Percentiles rank a stretch among this genome's conserved stretches.
phyloP scores from a whole-genome alignment of 352 stramenopile genomes.

The Thalassiosira oceanica region DNA sequence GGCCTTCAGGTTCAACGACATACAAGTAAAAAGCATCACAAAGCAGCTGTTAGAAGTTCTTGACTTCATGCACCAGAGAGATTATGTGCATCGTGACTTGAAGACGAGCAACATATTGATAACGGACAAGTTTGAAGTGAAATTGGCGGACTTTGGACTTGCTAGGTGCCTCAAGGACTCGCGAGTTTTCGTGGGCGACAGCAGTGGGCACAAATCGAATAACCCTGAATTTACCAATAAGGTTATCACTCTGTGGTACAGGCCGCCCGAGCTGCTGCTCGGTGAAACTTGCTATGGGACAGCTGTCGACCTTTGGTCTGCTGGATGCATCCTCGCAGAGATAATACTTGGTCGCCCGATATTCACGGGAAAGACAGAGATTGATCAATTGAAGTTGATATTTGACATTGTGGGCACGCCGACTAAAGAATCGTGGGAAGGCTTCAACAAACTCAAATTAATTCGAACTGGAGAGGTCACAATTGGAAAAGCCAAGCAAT shows the following conservation, averaged over 20 bases:
- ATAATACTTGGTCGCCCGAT: constrained; percentile 88
- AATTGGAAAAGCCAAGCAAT: too few species aligned
- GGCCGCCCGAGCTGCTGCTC: constrained; percentile 97
- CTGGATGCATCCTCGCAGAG: constrained; percentile 97
- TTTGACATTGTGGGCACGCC: constrained; percentile 96
- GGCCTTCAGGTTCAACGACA: constrained; percentile 80
- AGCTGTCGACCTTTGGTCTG: constrained; percentile 98
- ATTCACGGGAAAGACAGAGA: constrained; percentile 94
- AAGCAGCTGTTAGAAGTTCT: constrained; percentile 63
- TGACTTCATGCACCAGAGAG: constrained; percentile 54
- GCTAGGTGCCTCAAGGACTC: constrained; percentile 22
- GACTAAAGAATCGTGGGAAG: too few species aligned
- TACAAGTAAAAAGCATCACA: constrained; percentile 71
- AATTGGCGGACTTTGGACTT: constrained; percentile 76
- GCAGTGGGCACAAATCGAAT: constrained; percentile 32
- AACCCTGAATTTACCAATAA: constrained; percentile 90
- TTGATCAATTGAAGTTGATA: constrained; percentile 95
- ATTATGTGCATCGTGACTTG: constrained; percentile 73
- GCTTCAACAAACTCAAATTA: too few species aligned
- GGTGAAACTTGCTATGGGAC: constrained; percentile 97
- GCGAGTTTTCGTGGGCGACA: constrained; percentile 3
- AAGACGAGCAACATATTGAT: constrained; percentile 79
- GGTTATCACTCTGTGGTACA: constrained; percentile 99
- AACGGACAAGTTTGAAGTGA: constrained; percentile 44
- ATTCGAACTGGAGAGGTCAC: too few species aligned